Evolutionary conservation across 768 basidiomycete species (phyloP).

Genomic region (Coprinopsis strossmayeri): DNA sequence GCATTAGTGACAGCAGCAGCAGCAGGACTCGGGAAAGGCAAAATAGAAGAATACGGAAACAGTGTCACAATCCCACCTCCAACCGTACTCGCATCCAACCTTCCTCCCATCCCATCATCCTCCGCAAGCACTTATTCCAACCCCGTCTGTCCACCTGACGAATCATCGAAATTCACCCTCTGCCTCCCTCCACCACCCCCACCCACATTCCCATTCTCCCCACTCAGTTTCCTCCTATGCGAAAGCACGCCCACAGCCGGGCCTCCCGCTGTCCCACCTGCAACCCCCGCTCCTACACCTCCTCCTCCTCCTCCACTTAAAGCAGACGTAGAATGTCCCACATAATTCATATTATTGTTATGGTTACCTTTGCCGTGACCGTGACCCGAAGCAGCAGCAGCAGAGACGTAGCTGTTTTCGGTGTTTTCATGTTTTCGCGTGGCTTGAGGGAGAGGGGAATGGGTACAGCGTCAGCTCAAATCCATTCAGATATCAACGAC

Average conservation of each 20-base stretch:
- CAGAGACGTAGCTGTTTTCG: slow-evolving; percentile 24
- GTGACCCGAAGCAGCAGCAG: neutral
- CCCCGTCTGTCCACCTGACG: neutral
- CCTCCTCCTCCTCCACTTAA: neutral
- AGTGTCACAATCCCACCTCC: slow-evolving; percentile 29
- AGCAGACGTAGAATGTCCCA: too few species aligned
- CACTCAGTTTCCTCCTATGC: too few species aligned
- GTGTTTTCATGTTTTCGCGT: slow-evolving; percentile 24
- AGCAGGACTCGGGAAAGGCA: too few species aligned
- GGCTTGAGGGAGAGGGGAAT: slow-evolving; percentile 22
- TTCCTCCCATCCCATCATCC: slow-evolving; percentile 31
- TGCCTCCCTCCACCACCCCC: too few species aligned
- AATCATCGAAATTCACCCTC: neutral
- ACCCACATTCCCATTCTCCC: too few species aligned
- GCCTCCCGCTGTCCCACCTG: neutral
- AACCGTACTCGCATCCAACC: slow-evolving; percentile 20
- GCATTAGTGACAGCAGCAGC: too few species aligned
- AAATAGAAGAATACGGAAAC: too few species aligned
- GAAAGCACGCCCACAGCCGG: too few species aligned
- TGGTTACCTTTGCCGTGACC: too few species aligned
- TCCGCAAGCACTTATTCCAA: slow-evolving; percentile 14
- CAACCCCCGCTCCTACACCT: neutral
- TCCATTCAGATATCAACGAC: too few species aligned
- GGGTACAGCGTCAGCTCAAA: neutral
- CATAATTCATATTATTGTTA: too few species aligned